These are phyloP conservation scores for Setaria italica DNA, from an alignment of 202 grass and related monocot genomes.

Conservation along the genomic window DNA sequence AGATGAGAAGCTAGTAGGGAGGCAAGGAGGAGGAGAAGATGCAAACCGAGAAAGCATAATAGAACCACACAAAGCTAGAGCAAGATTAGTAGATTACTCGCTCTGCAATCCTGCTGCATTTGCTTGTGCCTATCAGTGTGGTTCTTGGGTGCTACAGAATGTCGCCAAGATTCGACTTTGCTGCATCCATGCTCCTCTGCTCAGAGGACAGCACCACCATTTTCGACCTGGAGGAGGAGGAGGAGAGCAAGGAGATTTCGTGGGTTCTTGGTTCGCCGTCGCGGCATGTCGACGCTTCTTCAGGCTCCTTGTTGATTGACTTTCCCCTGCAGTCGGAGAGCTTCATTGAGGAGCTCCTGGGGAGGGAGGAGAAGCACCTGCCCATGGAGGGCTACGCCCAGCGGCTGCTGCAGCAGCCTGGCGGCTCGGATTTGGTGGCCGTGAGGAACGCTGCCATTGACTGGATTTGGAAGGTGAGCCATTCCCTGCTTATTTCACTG, in stretches of 20 bases:
- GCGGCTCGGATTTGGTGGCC: conserved; percentile 45
- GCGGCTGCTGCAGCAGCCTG: conserved; percentile 47
- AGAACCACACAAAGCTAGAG: not conserved
- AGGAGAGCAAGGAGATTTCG: conserved; percentile 43
- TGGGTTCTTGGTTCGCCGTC: not conserved
- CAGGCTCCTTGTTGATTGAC: conserved; percentile 40
- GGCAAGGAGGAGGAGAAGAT: conserved; percentile 32
- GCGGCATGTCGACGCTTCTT: conserved; percentile 29
- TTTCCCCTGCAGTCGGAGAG: conserved; percentile 63
- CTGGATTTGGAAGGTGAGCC: conserved; percentile 77
- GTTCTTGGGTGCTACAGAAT: conserved; percentile 30
- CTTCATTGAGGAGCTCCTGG: conserved; percentile 50
- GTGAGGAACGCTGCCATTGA: conserved; percentile 62
- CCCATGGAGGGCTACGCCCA: conserved; percentile 57
- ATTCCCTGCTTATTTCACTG: conserved; percentile 5
- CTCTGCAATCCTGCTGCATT: not conserved
- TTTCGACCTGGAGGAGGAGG: conserved; percentile 46
- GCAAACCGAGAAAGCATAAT: not conserved
- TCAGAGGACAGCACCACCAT: conserved; percentile 54
- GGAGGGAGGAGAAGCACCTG: conserved; percentile 58
- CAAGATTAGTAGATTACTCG: not conserved
- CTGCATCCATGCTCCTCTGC: conserved; percentile 63
- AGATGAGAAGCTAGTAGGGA: not conserved
- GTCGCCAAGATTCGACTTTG: conserved; percentile 59
- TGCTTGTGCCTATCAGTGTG: not conserved